Evolutionary conservation across 805 yeast species (phyloP).

Genomic region (Monosporozyma siamensis): DNA sequence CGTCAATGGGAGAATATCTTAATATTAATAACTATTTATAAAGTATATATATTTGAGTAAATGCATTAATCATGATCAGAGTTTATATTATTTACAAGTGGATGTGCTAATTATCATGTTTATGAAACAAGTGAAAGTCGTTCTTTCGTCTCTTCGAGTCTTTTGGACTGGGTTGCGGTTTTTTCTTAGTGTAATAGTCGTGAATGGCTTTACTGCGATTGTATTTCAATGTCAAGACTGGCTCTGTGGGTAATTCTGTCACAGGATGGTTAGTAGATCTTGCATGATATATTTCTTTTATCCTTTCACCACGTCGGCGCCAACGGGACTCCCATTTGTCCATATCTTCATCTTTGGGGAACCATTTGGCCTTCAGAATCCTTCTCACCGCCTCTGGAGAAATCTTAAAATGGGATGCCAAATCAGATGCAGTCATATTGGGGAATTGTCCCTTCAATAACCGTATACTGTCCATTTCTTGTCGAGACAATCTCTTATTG

Average conservation of each 20-base stretch:
- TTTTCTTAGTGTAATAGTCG: not conserved
- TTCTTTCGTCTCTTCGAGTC: not conserved
- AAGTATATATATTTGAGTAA: too few relatives aligned
- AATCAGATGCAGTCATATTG: constrained; percentile 44
- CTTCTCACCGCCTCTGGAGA: constrained; percentile 80
- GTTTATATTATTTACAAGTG: not conserved
- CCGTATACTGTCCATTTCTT: constrained; percentile 57
- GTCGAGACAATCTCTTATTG: constrained; percentile 52
- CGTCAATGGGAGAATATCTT: constrained; percentile 31
- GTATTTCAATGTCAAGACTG: not conserved
- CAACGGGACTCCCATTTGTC: constrained; percentile 41
- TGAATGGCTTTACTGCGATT: not conserved
- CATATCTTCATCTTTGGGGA: constrained; percentile 49
- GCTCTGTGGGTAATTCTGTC: too few relatives aligned
- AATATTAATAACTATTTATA: not conserved
- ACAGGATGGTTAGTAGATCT: too few relatives aligned
- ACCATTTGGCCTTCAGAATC: constrained; percentile 70
- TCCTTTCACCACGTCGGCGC: constrained; percentile 38
- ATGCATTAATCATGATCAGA: too few relatives aligned
- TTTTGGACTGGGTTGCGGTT: not conserved
- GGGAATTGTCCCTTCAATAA: constrained; percentile 50
- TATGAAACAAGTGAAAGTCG: not conserved
- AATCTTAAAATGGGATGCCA: constrained; percentile 56
- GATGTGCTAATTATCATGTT: not conserved
- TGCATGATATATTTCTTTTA: constrained; percentile 24